phyloP scores from a whole-genome alignment of 345 rosid genomes.

The Salix purpurea region DNA sequence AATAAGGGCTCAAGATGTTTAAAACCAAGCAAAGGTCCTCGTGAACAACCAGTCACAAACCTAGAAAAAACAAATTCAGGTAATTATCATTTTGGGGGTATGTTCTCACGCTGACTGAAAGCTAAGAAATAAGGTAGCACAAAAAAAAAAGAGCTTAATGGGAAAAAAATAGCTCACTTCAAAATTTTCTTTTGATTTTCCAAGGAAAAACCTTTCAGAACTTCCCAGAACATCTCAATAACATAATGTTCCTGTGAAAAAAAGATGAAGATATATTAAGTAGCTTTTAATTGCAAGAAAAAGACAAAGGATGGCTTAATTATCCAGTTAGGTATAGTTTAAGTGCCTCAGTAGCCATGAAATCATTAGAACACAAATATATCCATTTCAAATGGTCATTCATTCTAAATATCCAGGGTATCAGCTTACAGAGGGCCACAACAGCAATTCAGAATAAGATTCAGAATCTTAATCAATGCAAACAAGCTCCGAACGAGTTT shows the following conservation, averaged over 20 bases:
- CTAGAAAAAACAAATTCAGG: constrained; percentile 30
- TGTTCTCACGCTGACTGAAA: constrained; percentile 2
- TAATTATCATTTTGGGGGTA: constrained; percentile 14
- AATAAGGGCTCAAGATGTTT: constrained; percentile 81
- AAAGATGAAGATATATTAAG: background rate
- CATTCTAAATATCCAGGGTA: background rate
- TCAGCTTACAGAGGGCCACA: background rate
- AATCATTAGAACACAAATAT: background rate
- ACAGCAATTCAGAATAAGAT: background rate
- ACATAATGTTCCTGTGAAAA: constrained; percentile 83
- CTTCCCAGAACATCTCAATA: constrained; percentile 96
- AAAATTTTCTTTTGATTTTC: constrained; percentile 86
- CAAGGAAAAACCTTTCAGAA: constrained; percentile 75
- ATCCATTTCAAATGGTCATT: background rate
- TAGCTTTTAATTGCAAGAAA: background rate
- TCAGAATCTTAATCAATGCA: background rate
- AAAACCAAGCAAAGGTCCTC: constrained; percentile 95
- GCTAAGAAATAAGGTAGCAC: background rate
- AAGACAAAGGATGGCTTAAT: background rate
- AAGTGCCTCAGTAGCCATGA: background rate
- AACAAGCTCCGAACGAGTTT: background rate
- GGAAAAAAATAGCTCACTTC: constrained; percentile 50
- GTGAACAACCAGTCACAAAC: constrained; percentile 97
- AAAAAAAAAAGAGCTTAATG: background rate
- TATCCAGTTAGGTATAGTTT: background rate